A percentile compares a stretch with the other conserved stretches of the same genome.
These are phyloP conservation scores for Nectriaceae sp. DNA, from an alignment of 2,329 filamentous ascomycete species.

Conservation along the genomic window DNA sequence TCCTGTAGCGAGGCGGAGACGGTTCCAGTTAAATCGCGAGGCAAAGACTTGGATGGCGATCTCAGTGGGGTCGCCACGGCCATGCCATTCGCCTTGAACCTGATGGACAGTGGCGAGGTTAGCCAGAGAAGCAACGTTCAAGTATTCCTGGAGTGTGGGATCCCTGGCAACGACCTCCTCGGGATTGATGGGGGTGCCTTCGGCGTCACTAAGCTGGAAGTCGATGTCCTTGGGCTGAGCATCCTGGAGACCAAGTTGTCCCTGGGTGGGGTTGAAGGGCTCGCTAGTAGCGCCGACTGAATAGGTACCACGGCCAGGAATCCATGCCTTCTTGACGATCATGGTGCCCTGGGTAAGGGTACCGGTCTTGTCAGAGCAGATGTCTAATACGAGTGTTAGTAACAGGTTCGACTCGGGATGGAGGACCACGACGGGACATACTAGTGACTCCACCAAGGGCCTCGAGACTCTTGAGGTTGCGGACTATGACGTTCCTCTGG, in stretches of 20 bases:
- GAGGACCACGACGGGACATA: conserved; percentile 33
- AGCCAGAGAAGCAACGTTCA: conserved; percentile 65
- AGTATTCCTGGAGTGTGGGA: conserved; percentile 52
- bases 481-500: background rate
- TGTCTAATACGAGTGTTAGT: conserved; percentile 21
- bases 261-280: conserved; percentile 28
- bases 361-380: conserved; percentile 36
- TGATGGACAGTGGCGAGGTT: conserved; percentile 65
- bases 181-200: conserved; percentile 27
- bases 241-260: conserved; percentile 16
- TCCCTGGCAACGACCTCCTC: conserved; percentile 44
- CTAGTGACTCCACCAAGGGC: conserved; percentile 53
- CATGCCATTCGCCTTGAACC: conserved; percentile 58
- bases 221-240: conserved; percentile 20
- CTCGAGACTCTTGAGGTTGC: conserved; percentile 22
- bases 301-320: conserved; percentile 32
- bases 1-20: conserved; percentile 50
- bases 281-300: conserved; percentile 29
- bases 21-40: conserved; percentile 66
- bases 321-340: conserved; percentile 34
- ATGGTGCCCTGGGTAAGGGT: conserved; percentile 39
- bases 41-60: conserved; percentile 77
- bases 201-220: conserved; percentile 22
- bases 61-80: conserved; percentile 64
- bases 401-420: background rate